Base-by-base conservation (phyloP, 176 grass and related monocot species). In the Eragrostis curvula region DNA sequence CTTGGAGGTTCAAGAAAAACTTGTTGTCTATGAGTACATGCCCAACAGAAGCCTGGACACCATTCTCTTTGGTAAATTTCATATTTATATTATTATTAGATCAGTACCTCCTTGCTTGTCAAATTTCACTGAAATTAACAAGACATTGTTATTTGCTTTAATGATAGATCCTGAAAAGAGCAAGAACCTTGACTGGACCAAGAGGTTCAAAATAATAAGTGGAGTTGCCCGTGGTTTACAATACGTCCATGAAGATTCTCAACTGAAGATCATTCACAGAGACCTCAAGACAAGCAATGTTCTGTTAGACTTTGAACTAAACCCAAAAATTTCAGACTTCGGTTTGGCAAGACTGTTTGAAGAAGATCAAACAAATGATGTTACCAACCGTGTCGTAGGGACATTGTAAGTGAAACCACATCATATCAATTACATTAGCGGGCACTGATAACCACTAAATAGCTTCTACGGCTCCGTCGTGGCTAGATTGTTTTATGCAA, bases 161-260 rank as follows among this genome's bases (percentile, higher is more conserved):
- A 18, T 73, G 32, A 18, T 49, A 95, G 93, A 85, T 88, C 66
- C 66, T 9, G 58, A 79, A 2, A 88, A 65, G 81, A 67, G 71
- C 30, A 55, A 3, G 43, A 47, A 73, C 41, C 57, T 95, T 20
- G 83, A 83, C 12, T 95, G 93, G 93, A 59, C 32, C 72, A 84
- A 29, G 68, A 89, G 87, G 53, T 74, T 68, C 55, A 84, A 83
- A 60, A 88, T 84, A 74, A 75, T 95, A 10, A 29, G 84, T 42
- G 93, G 87, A 46, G 70, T 90, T 48, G 82, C 93, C 27, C 67
- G 93, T 71, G 93, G 93, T 21, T 81, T 96, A 51, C 90, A 90
- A 12, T 96, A 96, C 52, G 80, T 96, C 27, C 94, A 96, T 25
- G 90, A 96, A 88, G 93, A 96, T 77, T 96, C 93, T 66, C 89